Conservation (phyloP, 148 eudicot species). For the Rhododendron williamsianum region DNA sequence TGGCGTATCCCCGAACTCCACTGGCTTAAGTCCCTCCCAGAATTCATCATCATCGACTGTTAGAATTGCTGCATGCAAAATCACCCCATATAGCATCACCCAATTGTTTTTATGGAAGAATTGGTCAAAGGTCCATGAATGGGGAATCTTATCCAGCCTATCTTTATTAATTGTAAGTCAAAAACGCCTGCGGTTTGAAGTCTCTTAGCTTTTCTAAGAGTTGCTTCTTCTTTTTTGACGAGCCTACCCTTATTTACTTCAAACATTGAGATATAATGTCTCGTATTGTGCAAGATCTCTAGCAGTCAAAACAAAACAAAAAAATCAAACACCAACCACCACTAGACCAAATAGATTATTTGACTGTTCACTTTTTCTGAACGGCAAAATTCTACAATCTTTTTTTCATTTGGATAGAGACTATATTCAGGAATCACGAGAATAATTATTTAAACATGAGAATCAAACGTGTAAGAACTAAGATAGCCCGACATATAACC, state of each 20-base stretch:
- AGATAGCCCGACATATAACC: not conserved
- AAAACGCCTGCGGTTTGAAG: not conserved
- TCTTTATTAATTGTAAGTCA: not conserved
- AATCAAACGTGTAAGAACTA: not conserved
- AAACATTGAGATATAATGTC: not conserved
- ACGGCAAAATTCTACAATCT: not conserved
- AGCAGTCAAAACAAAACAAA: not conserved
- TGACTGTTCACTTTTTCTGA: not conserved
- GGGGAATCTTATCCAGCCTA: not conserved
- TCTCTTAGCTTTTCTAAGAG: not conserved
- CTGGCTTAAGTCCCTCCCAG: not conserved
- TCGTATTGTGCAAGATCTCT: not conserved
- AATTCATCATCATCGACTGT: not conserved
- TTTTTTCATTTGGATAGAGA: not conserved
- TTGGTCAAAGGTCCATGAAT: not conserved
- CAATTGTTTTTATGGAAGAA: not conserved
- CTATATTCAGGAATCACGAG: not conserved
- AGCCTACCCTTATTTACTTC: not conserved
- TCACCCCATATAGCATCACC: not conserved
- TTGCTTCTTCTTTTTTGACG: not conserved
- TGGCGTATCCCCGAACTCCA: not conserved
- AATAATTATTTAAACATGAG: not conserved
- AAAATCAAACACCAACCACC: not conserved
- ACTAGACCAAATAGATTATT: not conserved
- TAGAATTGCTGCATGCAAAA: not conserved